A percentile compares a stretch with the other conserved stretches of the same genome.
Conservation (phyloP, 495 filamentous ascomycete species). For the Sordaria brevicollis region DNA sequence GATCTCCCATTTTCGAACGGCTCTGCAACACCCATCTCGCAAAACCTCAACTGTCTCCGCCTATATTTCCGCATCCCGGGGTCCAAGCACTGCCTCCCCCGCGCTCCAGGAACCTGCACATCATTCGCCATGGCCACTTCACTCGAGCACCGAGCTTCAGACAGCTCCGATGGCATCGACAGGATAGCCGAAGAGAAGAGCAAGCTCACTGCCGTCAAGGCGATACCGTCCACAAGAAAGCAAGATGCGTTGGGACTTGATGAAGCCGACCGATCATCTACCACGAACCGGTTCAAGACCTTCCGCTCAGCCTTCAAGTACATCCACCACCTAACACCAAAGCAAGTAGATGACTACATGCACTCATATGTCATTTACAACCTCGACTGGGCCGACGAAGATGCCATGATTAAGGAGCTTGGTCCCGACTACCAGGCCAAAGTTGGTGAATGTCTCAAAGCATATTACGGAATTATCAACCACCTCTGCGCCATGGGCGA, state of each 20-base stretch:
- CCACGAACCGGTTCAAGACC: conserved; percentile 43
- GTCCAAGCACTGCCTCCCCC: background rate
- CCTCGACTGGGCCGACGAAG: conserved; percentile 51
- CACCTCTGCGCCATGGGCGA: conserved; percentile 57
- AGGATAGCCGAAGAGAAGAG: conserved; percentile 12
- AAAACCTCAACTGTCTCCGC: background rate
- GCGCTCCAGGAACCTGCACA: background rate
- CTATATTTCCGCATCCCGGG: background rate
- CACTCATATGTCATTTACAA: conserved; percentile 58
- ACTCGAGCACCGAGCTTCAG: conserved; percentile 4
- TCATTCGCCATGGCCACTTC: background rate
- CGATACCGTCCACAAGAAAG: background rate
- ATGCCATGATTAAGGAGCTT: conserved; percentile 46
- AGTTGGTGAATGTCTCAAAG: conserved; percentile 48
- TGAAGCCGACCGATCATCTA: conserved; percentile 34
- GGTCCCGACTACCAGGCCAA: conserved; percentile 48
- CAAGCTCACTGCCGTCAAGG: background rate
- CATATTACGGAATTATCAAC: conserved; percentile 55
- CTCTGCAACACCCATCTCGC: background rate
- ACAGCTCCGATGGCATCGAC: conserved; percentile 8
- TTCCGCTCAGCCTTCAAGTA: conserved; percentile 48
- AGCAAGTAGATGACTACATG: conserved; percentile 56
- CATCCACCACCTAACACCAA: conserved; percentile 43
- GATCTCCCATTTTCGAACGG: background rate
- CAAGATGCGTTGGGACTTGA: conserved; percentile 1